These are phyloP conservation scores for Cutaneotrichosporon sp. DNA, from an alignment of 1,284 basidiomycete species.

Conservation along the genomic window DNA sequence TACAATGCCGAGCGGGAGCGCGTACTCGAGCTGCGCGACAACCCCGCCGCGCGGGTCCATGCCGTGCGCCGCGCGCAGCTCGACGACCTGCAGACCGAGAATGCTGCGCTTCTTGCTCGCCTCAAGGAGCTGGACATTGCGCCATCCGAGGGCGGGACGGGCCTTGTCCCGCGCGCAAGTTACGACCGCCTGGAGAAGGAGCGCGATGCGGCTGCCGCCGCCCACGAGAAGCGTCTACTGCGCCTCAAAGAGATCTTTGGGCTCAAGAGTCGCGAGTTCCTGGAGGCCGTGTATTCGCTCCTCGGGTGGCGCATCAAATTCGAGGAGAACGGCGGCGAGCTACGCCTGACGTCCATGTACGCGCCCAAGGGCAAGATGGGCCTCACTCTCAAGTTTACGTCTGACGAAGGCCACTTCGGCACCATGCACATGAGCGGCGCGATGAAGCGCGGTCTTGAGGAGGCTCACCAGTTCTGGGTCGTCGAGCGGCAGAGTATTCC, in stretches of 20 bases:
- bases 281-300: conserved; percentile 58
- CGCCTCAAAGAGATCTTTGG: conserved; percentile 57
- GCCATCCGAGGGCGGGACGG: conserved; percentile 15
- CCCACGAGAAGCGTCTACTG: conserved; percentile 56
- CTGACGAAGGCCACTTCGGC: conserved; percentile 56
- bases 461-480: conserved; percentile 57
- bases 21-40: conserved; percentile 55
- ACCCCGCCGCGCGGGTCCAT: conserved; percentile 56
- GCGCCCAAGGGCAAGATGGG: conserved; percentile 57
- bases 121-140: conserved; percentile 32
- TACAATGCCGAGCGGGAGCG: conserved; percentile 55
- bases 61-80: conserved; percentile 55
- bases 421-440: conserved; percentile 56
- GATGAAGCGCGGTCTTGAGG: conserved; percentile 52
- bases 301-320: conserved; percentile 60
- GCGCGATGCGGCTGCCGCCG: conserved; percentile 51
- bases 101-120: conserved; percentile 53
- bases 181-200: conserved; percentile 54
- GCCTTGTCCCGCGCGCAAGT: conserved; percentile 54
- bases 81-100: conserved; percentile 56
- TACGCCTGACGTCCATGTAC: conserved; percentile 59
- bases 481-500: conserved; percentile 56
- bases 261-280: conserved; percentile 58
- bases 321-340: conserved; percentile 57
- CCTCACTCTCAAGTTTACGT: conserved; percentile 54